Evolutionary conservation across 1,284 basidiomycete genomes (phyloP).

Genomic region (Moniliophthora roreri): DNA sequence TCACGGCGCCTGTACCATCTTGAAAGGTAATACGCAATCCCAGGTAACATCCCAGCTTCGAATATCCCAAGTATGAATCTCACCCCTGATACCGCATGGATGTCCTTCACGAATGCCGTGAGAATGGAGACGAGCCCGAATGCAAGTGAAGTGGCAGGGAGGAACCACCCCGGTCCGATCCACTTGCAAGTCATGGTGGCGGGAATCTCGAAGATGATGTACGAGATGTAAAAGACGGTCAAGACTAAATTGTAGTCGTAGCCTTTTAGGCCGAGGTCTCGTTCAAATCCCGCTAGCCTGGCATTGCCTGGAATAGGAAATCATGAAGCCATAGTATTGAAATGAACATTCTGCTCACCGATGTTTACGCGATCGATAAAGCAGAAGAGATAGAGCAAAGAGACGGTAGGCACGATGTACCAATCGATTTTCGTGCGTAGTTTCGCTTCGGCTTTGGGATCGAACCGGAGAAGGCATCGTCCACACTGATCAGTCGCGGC

Average conservation of each 20-base stretch:
- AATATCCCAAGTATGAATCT: not conserved
- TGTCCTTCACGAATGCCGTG: not conserved
- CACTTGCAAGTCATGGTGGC: not conserved
- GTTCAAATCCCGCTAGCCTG: conserved; percentile 9
- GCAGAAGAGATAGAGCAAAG: not conserved
- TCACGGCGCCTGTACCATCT: not conserved
- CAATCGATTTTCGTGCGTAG: not conserved
- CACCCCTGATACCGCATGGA: not conserved
- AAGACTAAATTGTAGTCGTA: conserved; percentile 12
- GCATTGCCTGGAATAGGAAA: conserved; percentile 7
- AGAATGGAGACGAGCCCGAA: not conserved
- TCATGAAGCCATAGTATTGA: not conserved
- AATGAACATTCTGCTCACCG: not conserved
- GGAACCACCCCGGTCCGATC: not conserved
- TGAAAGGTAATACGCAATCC: not conserved
- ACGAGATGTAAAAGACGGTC: conserved; percentile 6
- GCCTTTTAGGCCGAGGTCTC: conserved; percentile 10
- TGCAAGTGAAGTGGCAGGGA: not conserved
- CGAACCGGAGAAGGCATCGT: not conserved
- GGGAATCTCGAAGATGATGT: not conserved
- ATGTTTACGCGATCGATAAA: conserved; percentile 1
- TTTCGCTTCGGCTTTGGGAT: not conserved
- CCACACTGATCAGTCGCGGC: no score
- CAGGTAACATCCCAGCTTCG: not conserved
- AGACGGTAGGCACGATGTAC: not conserved